Evolutionary conservation across 371 early-diverging fungal genomes (phyloP), one percentile per base, ranked within the genome.

Genomic region (Rhizomucor miehei): DNA sequence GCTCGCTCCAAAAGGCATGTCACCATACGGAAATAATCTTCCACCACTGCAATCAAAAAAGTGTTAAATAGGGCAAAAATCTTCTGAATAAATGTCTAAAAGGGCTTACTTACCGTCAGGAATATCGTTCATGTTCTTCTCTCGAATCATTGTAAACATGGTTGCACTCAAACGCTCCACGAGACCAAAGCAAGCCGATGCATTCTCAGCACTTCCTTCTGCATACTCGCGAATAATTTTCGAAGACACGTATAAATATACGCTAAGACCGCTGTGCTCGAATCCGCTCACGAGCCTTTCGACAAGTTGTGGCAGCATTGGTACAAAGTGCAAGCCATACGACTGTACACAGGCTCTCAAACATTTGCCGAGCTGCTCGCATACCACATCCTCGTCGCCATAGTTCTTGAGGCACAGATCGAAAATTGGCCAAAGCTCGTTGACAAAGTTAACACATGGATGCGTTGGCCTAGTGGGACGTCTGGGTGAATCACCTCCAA

Each of bases 381-480:
- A 79, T 0, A 89, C 67, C 2, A 67, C 66, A 2, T 70, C 47
- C 47, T 79, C 69, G 14, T 63, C 77, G 0, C 84, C 84, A 47
- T 80, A 76, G 37, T 82, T 74, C 19, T 76, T 72, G 35, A 81
- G 60, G 19, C 86, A 68, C 20, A 76, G 49, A 20, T 82, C 84
- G 74, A 80, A 63, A 48, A 84, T 79, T 0, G 93, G 92, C 94
- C 92, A 93, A 23, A 94, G 64, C 48, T 90, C 84, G 43, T 78
- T 72, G 39, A 96, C 71, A 48, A 93, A 79, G 8, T 75, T 71
- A 17, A 89, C 74, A 53, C 85, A 85, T 9, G 93, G 93, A 60
- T 91, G 88, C 8, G 78, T 25, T 80, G 75, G 19, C 65, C 48
- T 1, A 74, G 60, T 1, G 77, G 75, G 19, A 78, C 63, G 9